Evolutionary conservation across 495 filamentous ascomycete species (phyloP).

Genomic region (Penicillium desertorum): DNA sequence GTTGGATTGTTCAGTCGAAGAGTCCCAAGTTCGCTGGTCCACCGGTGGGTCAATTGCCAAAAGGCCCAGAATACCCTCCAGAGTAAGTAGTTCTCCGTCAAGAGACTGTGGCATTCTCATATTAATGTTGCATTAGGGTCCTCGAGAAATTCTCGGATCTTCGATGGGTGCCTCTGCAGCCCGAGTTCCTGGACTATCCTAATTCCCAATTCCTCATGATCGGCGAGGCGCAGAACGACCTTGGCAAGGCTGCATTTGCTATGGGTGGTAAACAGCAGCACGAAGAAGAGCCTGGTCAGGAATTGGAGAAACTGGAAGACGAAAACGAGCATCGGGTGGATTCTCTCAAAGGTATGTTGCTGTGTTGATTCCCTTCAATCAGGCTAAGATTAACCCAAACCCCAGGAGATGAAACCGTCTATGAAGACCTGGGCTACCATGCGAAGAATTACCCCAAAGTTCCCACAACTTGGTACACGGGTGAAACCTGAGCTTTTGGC

Average conservation of each 20-base stretch:
- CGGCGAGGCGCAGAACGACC: constrained; percentile 62
- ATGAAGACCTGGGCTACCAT: constrained; percentile 51
- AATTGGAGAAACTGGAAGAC: constrained; percentile 58
- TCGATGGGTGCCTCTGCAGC: constrained; percentile 71
- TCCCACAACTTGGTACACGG: constrained; percentile 49
- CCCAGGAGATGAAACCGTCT: constrained; percentile 53
- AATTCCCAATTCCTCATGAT: constrained; percentile 82
- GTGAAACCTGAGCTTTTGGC: neutral
- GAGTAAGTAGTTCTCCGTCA: constrained; percentile 51
- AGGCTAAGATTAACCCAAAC: constrained; percentile 3
- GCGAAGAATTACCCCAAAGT: constrained; percentile 52
- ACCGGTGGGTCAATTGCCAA: constrained; percentile 58
- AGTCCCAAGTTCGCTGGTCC: constrained; percentile 74
- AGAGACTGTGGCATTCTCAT: neutral
- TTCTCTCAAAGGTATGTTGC: constrained; percentile 50
- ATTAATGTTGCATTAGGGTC: constrained; percentile 42
- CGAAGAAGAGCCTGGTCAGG: constrained; percentile 60
- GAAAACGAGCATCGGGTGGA: constrained; percentile 62
- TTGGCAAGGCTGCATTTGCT: constrained; percentile 62
- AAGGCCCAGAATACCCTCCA: constrained; percentile 69
- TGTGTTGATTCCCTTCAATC: neutral
- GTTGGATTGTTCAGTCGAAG: constrained; percentile 76
- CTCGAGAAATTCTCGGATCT: constrained; percentile 70
- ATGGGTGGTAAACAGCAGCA: constrained; percentile 57
- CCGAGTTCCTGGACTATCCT: constrained; percentile 74